These are phyloP conservation scores for Nothopassalora personata DNA, from an alignment of 2,329 filamentous ascomycete species.

Conservation along the genomic window DNA sequence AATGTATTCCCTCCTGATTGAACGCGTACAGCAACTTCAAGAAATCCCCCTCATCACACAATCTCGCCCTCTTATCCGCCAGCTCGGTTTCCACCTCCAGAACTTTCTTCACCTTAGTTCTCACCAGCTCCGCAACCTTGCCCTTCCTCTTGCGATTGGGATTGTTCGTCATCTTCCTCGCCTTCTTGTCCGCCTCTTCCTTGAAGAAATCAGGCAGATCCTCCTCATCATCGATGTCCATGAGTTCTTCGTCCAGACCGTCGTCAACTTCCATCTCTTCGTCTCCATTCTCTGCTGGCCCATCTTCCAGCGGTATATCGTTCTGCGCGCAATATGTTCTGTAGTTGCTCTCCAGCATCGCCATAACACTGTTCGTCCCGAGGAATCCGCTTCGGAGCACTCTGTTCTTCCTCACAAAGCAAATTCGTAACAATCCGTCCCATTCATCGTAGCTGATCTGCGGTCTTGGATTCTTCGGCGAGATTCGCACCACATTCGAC, in stretches of 20 bases:
- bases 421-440: constrained; percentile 79
- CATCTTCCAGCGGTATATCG: constrained; percentile 71
- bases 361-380: constrained; percentile 72
- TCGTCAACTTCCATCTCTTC: constrained; percentile 45
- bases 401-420: constrained; percentile 86
- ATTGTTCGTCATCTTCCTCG: constrained; percentile 50
- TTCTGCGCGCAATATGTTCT: constrained; percentile 85
- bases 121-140: constrained; percentile 74
- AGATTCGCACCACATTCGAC: constrained; percentile 81
- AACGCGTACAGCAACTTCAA: constrained; percentile 75
- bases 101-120: constrained; percentile 79
- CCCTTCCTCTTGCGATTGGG: constrained; percentile 67
- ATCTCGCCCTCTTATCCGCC: constrained; percentile 72
- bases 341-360: constrained; percentile 83
- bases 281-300: constrained; percentile 40
- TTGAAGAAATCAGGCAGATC: constrained; percentile 83
- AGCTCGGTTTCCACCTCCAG: constrained; percentile 74
- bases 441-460: constrained; percentile 92
- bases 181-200: constrained; percentile 50
- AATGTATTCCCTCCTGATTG: constrained; percentile 90
- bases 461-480: constrained; percentile 78
- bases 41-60: constrained; percentile 92
- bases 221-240: constrained; percentile 57
- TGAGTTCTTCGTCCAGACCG: constrained; percentile 40
- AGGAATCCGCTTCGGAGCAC: constrained; percentile 78